A percentile compares a stretch with the other conserved stretches of the same genome.
phyloP scores from a whole-genome alignment of 1,284 basidiomycete genomes.

The Sutorius eximius region DNA sequence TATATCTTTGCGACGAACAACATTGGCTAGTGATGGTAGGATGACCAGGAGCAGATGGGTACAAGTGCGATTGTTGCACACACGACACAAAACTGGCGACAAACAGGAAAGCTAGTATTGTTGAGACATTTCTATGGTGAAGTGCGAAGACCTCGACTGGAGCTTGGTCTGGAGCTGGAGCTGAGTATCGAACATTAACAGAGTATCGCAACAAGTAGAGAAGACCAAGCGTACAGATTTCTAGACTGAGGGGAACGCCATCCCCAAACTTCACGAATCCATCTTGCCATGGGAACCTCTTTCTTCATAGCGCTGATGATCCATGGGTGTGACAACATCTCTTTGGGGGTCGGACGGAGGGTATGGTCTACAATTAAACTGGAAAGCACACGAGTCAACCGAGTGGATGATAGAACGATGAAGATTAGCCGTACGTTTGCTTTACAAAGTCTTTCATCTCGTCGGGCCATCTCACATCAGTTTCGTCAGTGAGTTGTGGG shows the following conservation, averaged over 20 bases:
- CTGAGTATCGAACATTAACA: constrained; percentile 9
- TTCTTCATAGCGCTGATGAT: constrained; percentile 76
- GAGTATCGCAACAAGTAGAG: not conserved
- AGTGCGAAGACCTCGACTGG: constrained; percentile 36
- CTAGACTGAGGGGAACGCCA: constrained; percentile 52
- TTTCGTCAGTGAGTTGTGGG: constrained; percentile 75
- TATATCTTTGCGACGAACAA: constrained; percentile 21
- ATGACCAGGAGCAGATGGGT: constrained; percentile 17
- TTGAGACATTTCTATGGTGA: constrained; percentile 23
- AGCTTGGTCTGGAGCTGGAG: constrained; percentile 40
- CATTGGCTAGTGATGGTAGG: constrained; percentile 8
- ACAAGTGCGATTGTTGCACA: constrained; percentile 26
- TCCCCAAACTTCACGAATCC: constrained; percentile 88
- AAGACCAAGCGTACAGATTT: constrained; percentile 17
- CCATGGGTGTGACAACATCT: constrained; percentile 88
- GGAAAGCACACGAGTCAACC: constrained; percentile 2
- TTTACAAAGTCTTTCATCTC: constrained; percentile 94
- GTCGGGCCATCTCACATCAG: constrained; percentile 74
- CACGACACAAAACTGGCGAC: constrained; percentile 10
- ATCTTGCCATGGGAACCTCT: constrained; percentile 86
- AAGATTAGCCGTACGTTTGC: constrained; percentile 63
- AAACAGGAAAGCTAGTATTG: not conserved
- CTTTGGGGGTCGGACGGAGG: constrained; percentile 80
- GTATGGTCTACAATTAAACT: constrained; percentile 60
- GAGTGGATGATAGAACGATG: constrained; percentile 8